Evolutionary conservation across 176 grass and related monocot species (phyloP).

Genomic region (Guadua angustifolia): DNA sequence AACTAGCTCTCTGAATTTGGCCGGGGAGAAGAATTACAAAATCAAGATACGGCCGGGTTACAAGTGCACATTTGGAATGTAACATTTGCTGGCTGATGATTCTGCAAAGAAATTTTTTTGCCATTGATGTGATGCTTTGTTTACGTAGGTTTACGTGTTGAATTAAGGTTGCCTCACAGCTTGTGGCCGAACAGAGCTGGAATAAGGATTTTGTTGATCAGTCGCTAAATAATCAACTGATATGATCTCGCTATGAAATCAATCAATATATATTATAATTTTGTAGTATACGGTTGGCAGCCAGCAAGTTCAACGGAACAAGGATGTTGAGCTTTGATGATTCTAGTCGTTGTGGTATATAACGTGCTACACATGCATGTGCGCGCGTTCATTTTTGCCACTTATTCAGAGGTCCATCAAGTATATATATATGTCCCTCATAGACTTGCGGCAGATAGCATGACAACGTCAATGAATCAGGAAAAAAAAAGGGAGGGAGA

Average conservation of each 20-base stretch:
- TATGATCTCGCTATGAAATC: background rate
- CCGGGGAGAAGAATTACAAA: background rate
- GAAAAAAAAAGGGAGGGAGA: background rate
- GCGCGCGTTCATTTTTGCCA: background rate
- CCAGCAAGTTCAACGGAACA: slow-evolving; percentile 5
- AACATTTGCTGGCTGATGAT: background rate
- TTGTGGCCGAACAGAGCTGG: background rate
- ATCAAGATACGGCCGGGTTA: background rate
- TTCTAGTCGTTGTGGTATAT: background rate
- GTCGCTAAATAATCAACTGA: background rate
- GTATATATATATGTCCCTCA: background rate
- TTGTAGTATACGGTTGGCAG: background rate
- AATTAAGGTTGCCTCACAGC: background rate
- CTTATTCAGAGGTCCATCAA: background rate
- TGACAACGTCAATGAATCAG: background rate
- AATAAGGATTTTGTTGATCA: background rate
- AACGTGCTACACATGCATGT: slow-evolving; percentile 5
- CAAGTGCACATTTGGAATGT: slow-evolving; percentile 3
- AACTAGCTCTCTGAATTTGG: background rate
- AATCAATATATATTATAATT: background rate
- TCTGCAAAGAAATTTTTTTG: background rate
- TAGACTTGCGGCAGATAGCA: background rate
- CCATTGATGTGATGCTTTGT: background rate
- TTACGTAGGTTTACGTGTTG: background rate
- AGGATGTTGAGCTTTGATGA: background rate